Base-by-base conservation (phyloP, 1,139 yeast genomes). In the Lodderomyces elongisporus region DNA sequence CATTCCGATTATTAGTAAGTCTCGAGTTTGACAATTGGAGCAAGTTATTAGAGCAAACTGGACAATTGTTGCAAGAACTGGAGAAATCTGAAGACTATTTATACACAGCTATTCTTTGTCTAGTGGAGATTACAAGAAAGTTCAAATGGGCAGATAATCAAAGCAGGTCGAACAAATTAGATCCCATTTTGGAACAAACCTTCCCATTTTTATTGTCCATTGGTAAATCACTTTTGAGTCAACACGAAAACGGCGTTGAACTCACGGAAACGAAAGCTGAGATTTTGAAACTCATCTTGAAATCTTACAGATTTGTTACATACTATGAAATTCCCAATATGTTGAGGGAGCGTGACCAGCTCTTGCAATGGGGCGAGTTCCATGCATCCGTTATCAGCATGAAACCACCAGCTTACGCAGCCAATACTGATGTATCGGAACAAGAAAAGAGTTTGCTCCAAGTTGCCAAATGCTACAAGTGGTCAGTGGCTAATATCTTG, bases 401-500 rank as follows among this genome's bases (percentile, higher is more conserved):
- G 62, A 65, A 66, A 1, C 60, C 83, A 5, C 87, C 94, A 3
- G 30, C 41, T 3, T 67, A 70, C 37, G 68, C 76, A 1, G 46
- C 69, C 38, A 38, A 47, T 24, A 36, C 54, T 10, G 37, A 42
- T 21, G 36, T 48, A 4, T 41, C 53, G 25, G 71, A 66, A 35
- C 57, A 54, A 39, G 73, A 66, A 32, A 60, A 56, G 41, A 48
- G 59, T 32, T 52, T 59, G 35, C 48, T 66, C 12, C 71, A 68
- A 45, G 50, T 66, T 28, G 56, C 72, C 23, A 89, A 87, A 56
- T 75, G 91, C 42, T 85, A 87, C 57, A 91, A 91, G 56, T 89
- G 98, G 96, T 77, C 94, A 1, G 79, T 79, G 48, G 88, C 87
- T 23, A 87, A 87, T 52, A 57, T 89, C 32, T 75, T 71, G 48